Percentiles rank a stretch among this genome's conserved stretches.
These are phyloP conservation scores for Cenchrus purpureus DNA, from an alignment of 176 grass and related monocot species.

Conservation along the genomic window DNA sequence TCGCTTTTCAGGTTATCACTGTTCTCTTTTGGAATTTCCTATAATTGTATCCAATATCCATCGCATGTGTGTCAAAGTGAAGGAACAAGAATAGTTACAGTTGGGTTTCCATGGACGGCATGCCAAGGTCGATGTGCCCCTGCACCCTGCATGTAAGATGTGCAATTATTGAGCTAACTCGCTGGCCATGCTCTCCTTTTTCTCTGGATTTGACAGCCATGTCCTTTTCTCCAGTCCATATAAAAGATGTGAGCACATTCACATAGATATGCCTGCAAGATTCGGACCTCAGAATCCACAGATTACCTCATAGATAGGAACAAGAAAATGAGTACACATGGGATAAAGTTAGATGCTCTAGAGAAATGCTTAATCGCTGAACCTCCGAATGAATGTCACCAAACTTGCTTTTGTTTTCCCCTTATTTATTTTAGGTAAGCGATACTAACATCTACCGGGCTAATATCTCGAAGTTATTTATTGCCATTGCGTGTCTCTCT, in stretches of 20 bases:
- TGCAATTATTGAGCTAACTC: constrained; percentile 44
- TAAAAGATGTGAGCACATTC: constrained; percentile 30
- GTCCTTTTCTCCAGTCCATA: constrained; percentile 18
- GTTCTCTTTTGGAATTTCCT: constrained; percentile 1
- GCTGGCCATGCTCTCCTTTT: constrained; percentile 15
- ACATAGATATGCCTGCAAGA: constrained; percentile 21
- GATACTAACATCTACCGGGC: too few relatives aligned
- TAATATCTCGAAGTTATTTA: too few relatives aligned
- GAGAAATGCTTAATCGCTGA: constrained; percentile 3
- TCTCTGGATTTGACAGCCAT: constrained; percentile 40
- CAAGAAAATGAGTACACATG: constrained; percentile 14
- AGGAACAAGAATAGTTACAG: constrained; percentile 5
- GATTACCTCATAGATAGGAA: constrained; percentile 15
- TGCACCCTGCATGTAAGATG: constrained; percentile 42
- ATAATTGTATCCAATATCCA: background rate
- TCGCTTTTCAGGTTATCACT: constrained; percentile 21
- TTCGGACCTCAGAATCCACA: constrained; percentile 27
- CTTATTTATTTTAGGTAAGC: too few relatives aligned
- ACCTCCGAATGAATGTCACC: background rate
- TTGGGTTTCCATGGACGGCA: constrained; percentile 38
- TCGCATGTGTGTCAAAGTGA: background rate
- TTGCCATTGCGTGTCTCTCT: too few relatives aligned
- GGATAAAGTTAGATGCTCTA: constrained; percentile 43
- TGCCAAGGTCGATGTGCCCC: constrained; percentile 13
- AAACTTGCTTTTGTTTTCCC: background rate